Base-by-base conservation (phyloP, 2,329 filamentous ascomycete species). In the Alternaria triticimaculans region DNA sequence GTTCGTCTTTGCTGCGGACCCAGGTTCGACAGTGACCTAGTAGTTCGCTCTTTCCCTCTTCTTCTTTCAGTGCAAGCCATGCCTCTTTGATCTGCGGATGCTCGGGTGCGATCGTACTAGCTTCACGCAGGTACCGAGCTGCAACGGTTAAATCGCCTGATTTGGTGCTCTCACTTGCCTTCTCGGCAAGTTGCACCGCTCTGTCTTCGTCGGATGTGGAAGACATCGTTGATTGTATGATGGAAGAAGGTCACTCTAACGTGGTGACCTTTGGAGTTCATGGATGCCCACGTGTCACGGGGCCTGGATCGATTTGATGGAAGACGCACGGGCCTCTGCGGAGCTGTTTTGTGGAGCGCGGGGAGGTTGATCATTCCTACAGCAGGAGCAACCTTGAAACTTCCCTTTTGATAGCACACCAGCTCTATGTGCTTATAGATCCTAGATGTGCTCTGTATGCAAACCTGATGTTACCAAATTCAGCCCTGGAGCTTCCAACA, bases 61-160 rank as follows among this genome's bases (percentile, higher is more conserved):
- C 78, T 63, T 79, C 73, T 63, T 79, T 78, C 54, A 85, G 63
- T n/a, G 71, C 65, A 23, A 80, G 64, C 78, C 82, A 82, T 59
- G 76, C 78, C 45, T 78, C 76, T 65, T 80, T 82, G 62, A 85
- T 76, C 21, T 76, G 70, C 11, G 73, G 70, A 68, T 82, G 80
- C 14, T 81, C 74, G 30, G 82, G 79, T 55, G 81, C 80, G 41
- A 85, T 75, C 46, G 79, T 78, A 23, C 80, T 80, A 33, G 83
- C 83, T 70, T 84, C 80, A 49, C 80, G 78, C 59, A 85, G 71
- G n/a, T 78, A 75, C 50, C 78, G 71, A 25, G 80, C 80, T 21
- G 82, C 83, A 57, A 79, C 74, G 48, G 76, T 72, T 48, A 83
- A 70, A 44, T 82, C 74, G 55, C 76, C 76, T 10, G 70, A 63